These are phyloP conservation scores for Peziza echinospora DNA, from an alignment of 495 filamentous ascomycete species.

Conservation along the genomic window DNA sequence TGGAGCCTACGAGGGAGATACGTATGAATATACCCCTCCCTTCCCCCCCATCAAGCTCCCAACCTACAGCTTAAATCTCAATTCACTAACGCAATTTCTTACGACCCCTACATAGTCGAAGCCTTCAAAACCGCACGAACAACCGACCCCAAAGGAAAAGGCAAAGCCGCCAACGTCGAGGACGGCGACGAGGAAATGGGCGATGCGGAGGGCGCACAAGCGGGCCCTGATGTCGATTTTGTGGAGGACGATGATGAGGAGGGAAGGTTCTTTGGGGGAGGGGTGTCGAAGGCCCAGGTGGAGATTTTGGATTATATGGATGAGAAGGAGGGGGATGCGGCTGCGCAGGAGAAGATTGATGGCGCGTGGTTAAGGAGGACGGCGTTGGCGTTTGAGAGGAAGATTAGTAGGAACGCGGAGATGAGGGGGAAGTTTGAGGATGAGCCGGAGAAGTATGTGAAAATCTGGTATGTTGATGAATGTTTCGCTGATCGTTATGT, in stretches of 20 bases:
- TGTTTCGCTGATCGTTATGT: constrained; percentile 1
- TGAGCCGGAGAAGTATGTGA: constrained; percentile 59
- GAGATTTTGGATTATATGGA: constrained; percentile 85
- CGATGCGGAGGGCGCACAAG: constrained; percentile 32
- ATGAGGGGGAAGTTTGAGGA: constrained; percentile 69
- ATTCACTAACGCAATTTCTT: constrained; percentile 30
- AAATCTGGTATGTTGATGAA: constrained; percentile 9
- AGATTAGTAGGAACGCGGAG: constrained; percentile 81
- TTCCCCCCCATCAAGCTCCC: background rate
- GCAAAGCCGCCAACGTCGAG: constrained; percentile 35
- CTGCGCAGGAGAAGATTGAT: constrained; percentile 54
- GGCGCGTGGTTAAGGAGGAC: constrained; percentile 59
- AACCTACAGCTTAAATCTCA: constrained; percentile 41
- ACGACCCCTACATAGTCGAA: constrained; percentile 38
- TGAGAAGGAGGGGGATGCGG: constrained; percentile 35
- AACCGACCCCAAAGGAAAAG: constrained; percentile 40
- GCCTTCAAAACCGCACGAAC: constrained; percentile 58
- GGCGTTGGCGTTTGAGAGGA: constrained; percentile 72
- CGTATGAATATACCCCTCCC: background rate
- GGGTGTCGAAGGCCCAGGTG: constrained; percentile 56
- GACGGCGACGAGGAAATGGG: constrained; percentile 34
- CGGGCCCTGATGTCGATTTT: constrained; percentile 36
- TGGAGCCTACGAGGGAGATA: constrained; percentile 40
- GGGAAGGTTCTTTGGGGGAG: constrained; percentile 86
- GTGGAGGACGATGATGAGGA: constrained; percentile 53